Percentiles rank a stretch among this genome's conserved stretches.
These are phyloP conservation scores for Hanseniaspora vineae DNA, from an alignment of 805 yeast genomes.

Conservation along the genomic window DNA sequence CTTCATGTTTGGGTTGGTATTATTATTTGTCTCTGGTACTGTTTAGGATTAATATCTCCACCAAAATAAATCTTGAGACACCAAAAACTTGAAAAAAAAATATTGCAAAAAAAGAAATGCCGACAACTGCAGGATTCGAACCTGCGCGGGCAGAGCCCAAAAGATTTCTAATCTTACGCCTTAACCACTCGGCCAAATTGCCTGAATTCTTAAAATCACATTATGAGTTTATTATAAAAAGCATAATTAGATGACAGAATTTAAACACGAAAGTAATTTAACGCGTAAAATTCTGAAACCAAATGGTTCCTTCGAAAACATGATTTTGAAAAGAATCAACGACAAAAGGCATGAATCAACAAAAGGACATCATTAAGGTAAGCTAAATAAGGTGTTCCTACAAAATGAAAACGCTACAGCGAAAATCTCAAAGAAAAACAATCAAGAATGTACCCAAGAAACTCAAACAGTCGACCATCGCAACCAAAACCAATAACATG, in stretches of 20 bases:
- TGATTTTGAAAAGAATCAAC: too few species aligned
- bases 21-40: too few species aligned
- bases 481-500: not conserved
- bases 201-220: slow-evolving; percentile 11
- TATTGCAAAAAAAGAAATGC: slow-evolving; percentile 20
- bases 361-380: too few species aligned
- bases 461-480: not conserved
- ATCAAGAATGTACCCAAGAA: not conserved
- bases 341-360: too few species aligned
- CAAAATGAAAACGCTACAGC: too few species aligned
- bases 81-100: not conserved
- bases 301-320: too few species aligned
- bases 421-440: too few species aligned
- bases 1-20: too few species aligned
- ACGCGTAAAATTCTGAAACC: not conserved
- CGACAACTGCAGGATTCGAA: slow-evolving; percentile 70
- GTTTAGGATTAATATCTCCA: too few species aligned
- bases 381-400: too few species aligned
- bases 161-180: slow-evolving; percentile 51
- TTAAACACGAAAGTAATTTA: not conserved
- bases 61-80: too few species aligned
- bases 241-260: not conserved
- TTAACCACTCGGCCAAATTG: slow-evolving; percentile 54
- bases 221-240: not conserved
- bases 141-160: slow-evolving; percentile 51